Evolutionary conservation across 2,329 filamentous ascomycete genomes (phyloP).

Genomic region (Cryphonectria radicalis): DNA sequence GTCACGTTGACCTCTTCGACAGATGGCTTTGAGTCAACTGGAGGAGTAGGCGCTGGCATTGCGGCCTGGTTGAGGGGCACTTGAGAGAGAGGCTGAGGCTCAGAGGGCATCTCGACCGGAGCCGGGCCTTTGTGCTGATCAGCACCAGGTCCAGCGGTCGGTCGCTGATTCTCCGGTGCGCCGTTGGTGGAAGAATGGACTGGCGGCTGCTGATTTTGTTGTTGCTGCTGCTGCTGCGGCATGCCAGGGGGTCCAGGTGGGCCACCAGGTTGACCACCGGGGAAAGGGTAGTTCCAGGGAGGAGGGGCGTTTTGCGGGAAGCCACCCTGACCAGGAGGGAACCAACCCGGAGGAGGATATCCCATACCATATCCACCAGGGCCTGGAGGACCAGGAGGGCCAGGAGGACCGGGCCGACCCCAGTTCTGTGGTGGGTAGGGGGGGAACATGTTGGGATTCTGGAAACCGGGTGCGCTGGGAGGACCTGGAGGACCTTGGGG

Average conservation of each 20-base stretch:
- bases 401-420: slow-evolving; percentile 38
- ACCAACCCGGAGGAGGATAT: slow-evolving; percentile 79
- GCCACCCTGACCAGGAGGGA: slow-evolving; percentile 72
- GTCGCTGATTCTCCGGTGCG: slow-evolving; percentile 47
- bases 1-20: slow-evolving; percentile 57
- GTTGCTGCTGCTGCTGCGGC: slow-evolving; percentile 38
- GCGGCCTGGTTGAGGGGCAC: slow-evolving; percentile 49
- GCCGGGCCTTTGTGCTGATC: slow-evolving; percentile 50
- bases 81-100: slow-evolving; percentile 58
- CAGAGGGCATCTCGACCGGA: slow-evolving; percentile 49
- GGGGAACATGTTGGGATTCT: slow-evolving; percentile 34
- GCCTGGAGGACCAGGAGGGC: slow-evolving; percentile 32
- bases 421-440: slow-evolving; percentile 37
- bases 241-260: slow-evolving; percentile 35
- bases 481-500: slow-evolving; percentile 33
- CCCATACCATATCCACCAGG: slow-evolving; percentile 63
- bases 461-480: slow-evolving; percentile 37
- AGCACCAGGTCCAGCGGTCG: slow-evolving; percentile 55
- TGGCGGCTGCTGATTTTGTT: slow-evolving; percentile 38
- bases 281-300: slow-evolving; percentile 63
- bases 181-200: slow-evolving; percentile 23
- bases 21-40: slow-evolving; percentile 71
- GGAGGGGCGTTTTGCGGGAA: slow-evolving; percentile 71
- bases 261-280: slow-evolving; percentile 47
- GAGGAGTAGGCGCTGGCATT: slow-evolving; percentile 59